Conservation (phyloP, 352 stramenopile species). For the Phytopythium boreale region DNA sequence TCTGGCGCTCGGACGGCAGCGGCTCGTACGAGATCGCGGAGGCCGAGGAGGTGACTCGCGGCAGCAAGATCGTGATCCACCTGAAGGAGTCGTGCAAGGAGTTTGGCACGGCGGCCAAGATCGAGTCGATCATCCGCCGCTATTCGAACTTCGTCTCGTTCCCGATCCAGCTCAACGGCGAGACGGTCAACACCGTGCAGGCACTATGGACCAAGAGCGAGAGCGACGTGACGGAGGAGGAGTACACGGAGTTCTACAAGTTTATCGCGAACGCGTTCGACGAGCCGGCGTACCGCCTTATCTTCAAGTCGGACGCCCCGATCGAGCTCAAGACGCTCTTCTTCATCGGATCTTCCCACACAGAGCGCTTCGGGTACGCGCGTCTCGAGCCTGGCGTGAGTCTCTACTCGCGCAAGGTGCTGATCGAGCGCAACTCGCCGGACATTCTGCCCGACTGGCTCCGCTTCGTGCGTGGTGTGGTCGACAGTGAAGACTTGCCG, state of each 20-base stretch:
- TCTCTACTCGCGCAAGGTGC: constrained; percentile 98
- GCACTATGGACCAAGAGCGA: constrained; percentile 98
- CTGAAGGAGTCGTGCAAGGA: constrained; percentile 97
- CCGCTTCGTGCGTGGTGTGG: constrained; percentile 83
- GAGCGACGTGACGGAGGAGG: constrained; percentile 93
- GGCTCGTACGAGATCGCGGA: constrained; percentile 80
- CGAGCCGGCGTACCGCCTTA: constrained; percentile 91
- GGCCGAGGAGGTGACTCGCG: constrained; percentile 71
- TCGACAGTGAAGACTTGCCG: constrained; percentile 99
- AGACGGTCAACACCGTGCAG: constrained; percentile 97
- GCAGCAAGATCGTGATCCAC: constrained; percentile 97
- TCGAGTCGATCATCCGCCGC: constrained; percentile 97
- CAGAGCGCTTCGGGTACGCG: constrained; percentile 95
- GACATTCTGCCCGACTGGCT: constrained; percentile 99
- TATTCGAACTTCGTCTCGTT: constrained; percentile 99
- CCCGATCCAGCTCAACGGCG: constrained; percentile 97
- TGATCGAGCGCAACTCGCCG: constrained; percentile 97
- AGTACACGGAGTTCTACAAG: constrained; percentile 98
- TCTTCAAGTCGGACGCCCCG: constrained; percentile 98
- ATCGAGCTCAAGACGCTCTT: constrained; percentile 98
- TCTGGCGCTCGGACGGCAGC: constrained; percentile 83
- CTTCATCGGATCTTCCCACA: constrained; percentile 96
- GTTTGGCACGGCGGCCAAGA: constrained; percentile 88
- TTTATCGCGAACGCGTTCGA: constrained; percentile 96
- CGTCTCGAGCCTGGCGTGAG: constrained; percentile 96